Evolutionary conservation across 768 basidiomycete genomes (phyloP).

Genomic region (Hebeloma cylindrosporum): DNA sequence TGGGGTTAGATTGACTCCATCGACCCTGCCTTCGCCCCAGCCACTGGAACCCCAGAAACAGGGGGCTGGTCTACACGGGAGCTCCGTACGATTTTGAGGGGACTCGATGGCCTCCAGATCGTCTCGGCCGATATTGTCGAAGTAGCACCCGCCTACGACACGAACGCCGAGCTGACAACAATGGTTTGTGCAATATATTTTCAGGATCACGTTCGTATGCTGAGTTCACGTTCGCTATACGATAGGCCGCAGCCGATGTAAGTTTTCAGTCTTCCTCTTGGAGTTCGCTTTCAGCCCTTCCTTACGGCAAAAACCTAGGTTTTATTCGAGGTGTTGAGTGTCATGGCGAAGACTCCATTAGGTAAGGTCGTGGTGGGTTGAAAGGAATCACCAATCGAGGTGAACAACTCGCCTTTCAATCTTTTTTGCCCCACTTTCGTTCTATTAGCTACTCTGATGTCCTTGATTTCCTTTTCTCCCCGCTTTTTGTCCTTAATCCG

Average conservation of each 20-base stretch:
- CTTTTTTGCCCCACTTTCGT: background rate
- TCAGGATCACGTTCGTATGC: too few species aligned
- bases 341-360: slow-evolving; percentile 79
- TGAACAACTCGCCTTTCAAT: slow-evolving; percentile 2
- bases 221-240: slow-evolving; percentile 15
- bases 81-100: slow-evolving; percentile 71
- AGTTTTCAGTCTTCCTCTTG: slow-evolving; percentile 13
- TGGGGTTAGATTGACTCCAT: slow-evolving; percentile 66
- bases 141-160: slow-evolving; percentile 80
- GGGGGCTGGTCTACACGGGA: slow-evolving; percentile 87
- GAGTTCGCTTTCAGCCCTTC: background rate
- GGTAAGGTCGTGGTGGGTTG: slow-evolving; percentile 46
- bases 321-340: slow-evolving; percentile 71
- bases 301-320: slow-evolving; percentile 42
- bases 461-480: background rate
- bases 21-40: slow-evolving; percentile 81
- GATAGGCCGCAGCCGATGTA: slow-evolving; percentile 43
- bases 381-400: slow-evolving; percentile 9
- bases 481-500: too few species aligned
- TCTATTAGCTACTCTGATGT: background rate
- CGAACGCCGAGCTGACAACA: slow-evolving; percentile 38
- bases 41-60: slow-evolving; percentile 83
- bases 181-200: slow-evolving; percentile 24
- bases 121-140: slow-evolving; percentile 85
- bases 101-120: slow-evolving; percentile 71